A percentile compares a stretch with the other conserved stretches of the same genome.
Evolutionary conservation across 805 yeast species (phyloP).

Genomic region (Zygosaccharomyces lentus): DNA sequence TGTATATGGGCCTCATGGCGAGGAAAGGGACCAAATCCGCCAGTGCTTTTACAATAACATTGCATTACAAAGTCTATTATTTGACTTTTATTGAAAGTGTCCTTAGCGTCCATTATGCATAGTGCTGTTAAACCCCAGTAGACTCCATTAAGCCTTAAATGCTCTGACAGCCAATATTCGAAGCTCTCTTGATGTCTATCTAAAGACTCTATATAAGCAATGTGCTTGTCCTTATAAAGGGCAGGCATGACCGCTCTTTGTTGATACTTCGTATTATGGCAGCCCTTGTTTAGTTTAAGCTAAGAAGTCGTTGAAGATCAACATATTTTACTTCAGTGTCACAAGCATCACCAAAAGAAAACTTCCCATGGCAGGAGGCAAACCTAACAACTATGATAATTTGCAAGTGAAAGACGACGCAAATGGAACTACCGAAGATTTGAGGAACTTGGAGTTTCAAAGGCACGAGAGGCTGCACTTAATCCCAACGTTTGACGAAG

Average conservation of each 20-base stretch:
- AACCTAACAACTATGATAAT: constrained; percentile 19
- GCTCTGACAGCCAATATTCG: constrained; percentile 88
- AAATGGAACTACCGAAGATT: not conserved
- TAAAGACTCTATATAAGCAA: constrained; percentile 50
- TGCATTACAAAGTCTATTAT: constrained; percentile 63
- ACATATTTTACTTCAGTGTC: not conserved
- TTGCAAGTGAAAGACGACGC: constrained; percentile 13
- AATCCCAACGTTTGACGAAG: constrained; percentile 64
- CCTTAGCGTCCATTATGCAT: constrained; percentile 50
- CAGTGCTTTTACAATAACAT: constrained; percentile 56
- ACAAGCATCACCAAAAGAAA: not conserved
- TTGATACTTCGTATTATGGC: not conserved
- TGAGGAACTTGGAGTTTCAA: constrained; percentile 29
- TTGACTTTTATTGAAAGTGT: constrained; percentile 55
- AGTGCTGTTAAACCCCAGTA: constrained; percentile 93
- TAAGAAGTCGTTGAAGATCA: not conserved
- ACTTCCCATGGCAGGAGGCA: constrained; percentile 3
- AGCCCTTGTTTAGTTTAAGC: not conserved
- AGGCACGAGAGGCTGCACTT: constrained; percentile 25
- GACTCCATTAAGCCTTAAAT: constrained; percentile 81
- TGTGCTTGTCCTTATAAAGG: constrained; percentile 47
- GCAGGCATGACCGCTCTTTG: not conserved
- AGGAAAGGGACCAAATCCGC: constrained; percentile 90
- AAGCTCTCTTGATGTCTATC: constrained; percentile 54
- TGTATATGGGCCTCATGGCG: constrained; percentile 84